Evolutionary conservation across 257 asterid species (phyloP).

Genomic region (Gentiana dahurica): DNA sequence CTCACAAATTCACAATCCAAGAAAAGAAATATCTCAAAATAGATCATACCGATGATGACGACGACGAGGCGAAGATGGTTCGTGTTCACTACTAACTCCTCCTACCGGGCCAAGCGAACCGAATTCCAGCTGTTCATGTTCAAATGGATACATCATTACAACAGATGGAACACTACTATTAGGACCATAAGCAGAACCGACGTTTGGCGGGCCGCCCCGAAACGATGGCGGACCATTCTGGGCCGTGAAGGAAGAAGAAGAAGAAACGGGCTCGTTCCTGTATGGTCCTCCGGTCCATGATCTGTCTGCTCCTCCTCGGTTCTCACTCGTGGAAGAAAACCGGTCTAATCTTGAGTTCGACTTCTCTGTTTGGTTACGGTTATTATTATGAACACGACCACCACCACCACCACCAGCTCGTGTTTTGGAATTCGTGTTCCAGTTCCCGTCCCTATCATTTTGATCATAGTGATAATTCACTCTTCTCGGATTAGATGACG

Average conservation of each 20-base stretch:
- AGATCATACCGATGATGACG: no score
- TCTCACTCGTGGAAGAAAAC: constrained; percentile 38
- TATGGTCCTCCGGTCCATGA: constrained; percentile 33
- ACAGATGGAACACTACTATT: constrained; percentile 34
- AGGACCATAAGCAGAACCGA: constrained; percentile 50
- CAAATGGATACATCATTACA: constrained; percentile 75
- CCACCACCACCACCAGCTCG: constrained; percentile 44
- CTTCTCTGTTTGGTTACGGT: constrained; percentile 62
- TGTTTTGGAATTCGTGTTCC: constrained; percentile 57
- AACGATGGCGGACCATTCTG: constrained; percentile 61
- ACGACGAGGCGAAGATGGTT: no score
- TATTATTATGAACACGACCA: constrained; percentile 11
- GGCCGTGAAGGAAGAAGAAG: constrained; percentile 31
- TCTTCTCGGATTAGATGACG: constrained; percentile 59
- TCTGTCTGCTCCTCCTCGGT: constrained; percentile 54
- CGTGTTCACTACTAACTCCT: not conserved
- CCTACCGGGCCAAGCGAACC: constrained; percentile 72
- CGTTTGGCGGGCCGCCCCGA: constrained; percentile 35
- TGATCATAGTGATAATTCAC: constrained; percentile 68
- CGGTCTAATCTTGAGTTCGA: constrained; percentile 54
- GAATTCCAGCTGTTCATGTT: constrained; percentile 80
- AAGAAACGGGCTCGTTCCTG: constrained; percentile 26
- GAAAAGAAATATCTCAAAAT: no score
- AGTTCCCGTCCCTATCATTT: constrained; percentile 68
- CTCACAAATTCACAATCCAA: no score